These are phyloP conservation scores for Drosera capensis DNA, from an alignment of 148 eudicot species.

Conservation along the genomic window DNA sequence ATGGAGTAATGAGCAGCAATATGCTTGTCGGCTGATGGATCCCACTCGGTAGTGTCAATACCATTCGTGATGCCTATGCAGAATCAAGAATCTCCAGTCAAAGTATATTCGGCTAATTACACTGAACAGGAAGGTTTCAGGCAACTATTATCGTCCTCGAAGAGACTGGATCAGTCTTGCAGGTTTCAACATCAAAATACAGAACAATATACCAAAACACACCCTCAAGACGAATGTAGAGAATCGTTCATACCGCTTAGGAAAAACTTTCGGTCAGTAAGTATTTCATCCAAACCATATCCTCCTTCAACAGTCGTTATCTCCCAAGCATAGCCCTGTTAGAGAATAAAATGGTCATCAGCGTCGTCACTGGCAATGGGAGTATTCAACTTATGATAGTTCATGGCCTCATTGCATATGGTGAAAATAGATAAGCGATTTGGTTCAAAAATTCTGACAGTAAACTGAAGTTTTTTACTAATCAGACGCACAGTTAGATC, in stretches of 20 bases:
- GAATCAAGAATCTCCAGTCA: background rate
- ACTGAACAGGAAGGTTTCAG: too few relatives aligned
- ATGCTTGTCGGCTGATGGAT: slow-evolving; percentile 60
- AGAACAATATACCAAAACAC: background rate
- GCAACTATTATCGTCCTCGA: too few relatives aligned
- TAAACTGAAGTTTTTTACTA: too few relatives aligned
- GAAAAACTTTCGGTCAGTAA: slow-evolving; percentile 58
- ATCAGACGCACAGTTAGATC: slow-evolving; percentile 1
- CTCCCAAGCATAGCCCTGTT: slow-evolving; percentile 95
- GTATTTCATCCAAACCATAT: slow-evolving; percentile 71
- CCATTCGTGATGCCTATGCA: slow-evolving; percentile 82
- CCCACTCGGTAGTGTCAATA: slow-evolving; percentile 60
- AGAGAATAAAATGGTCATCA: background rate
- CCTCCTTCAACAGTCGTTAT: slow-evolving; percentile 96
- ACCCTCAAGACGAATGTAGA: background rate
- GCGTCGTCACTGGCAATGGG: background rate
- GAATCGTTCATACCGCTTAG: slow-evolving; percentile 42
- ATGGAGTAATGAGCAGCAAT: slow-evolving; percentile 62
- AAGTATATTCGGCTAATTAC: background rate
- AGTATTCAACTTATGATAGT: too few relatives aligned
- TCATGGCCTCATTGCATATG: background rate
- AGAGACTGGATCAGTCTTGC: background rate
- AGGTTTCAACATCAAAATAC: background rate
- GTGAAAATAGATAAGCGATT: background rate
- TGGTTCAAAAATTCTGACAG: too few relatives aligned